Evolutionary conservation across 2,329 filamentous ascomycete genomes (phyloP).

Genomic region (Hypoxylon sp.): DNA sequence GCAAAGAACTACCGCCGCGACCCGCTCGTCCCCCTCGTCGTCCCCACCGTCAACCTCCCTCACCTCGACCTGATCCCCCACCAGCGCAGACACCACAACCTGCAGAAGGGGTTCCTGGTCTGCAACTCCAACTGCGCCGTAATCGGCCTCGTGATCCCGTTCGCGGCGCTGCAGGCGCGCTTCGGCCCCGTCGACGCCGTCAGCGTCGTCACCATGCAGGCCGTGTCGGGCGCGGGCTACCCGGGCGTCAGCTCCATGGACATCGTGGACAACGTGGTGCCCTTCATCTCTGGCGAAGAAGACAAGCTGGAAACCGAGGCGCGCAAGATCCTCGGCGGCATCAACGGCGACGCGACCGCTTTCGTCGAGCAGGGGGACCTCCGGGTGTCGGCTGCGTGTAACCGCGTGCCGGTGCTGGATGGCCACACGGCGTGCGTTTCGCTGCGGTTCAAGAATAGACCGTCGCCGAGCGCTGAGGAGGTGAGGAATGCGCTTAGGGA

Average conservation of each 20-base stretch:
- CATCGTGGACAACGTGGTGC: conserved; percentile 95
- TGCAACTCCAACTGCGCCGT: conserved; percentile 99
- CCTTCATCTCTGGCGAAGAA: conserved; percentile 93
- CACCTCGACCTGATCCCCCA: conserved; percentile 92
- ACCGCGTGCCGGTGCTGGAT: conserved; percentile 93
- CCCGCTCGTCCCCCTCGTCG: conserved; percentile 90
- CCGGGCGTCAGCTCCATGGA: conserved; percentile 94
- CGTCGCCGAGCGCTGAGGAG: conserved; percentile 80
- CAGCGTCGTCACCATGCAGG: conserved; percentile 92
- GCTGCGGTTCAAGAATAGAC: conserved; percentile 82
- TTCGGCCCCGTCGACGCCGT: conserved; percentile 86
- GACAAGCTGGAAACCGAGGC: conserved; percentile 97
- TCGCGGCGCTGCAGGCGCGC: conserved; percentile 87
- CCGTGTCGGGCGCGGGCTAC: conserved; percentile 92
- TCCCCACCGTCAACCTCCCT: conserved; percentile 92
- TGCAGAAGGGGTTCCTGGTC: conserved; percentile 90
- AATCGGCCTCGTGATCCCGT: conserved; percentile 94
- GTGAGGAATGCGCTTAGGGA: conserved; percentile 84
- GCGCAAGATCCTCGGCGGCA: conserved; percentile 88
- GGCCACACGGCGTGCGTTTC: conserved; percentile 97
- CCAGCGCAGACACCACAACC: conserved; percentile 79
- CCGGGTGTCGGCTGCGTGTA: conserved; percentile 88
- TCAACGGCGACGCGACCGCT: conserved; percentile 79
- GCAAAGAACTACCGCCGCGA: conserved; percentile 97
- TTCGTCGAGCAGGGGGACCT: conserved; percentile 83